Conservation (phyloP, 2,329 filamentous ascomycete species). For the Neocucurbitaria cava region DNA sequence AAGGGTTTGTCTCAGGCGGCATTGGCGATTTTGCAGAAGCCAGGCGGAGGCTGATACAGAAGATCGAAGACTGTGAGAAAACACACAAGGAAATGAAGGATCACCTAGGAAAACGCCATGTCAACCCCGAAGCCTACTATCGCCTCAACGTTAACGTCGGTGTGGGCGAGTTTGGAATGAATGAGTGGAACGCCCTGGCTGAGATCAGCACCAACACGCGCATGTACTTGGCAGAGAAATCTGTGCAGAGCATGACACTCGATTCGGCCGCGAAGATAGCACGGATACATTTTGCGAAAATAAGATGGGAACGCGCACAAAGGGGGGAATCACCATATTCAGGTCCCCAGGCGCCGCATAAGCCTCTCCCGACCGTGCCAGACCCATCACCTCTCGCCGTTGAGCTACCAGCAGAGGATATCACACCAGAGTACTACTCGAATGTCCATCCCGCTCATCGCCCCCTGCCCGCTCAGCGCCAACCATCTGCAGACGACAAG, state of each 20-base stretch:
- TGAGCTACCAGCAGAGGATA: constrained; percentile 66
- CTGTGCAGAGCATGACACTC: constrained; percentile 78
- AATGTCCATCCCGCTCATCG: constrained; percentile 30
- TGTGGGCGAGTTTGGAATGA: constrained; percentile 97
- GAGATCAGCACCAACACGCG: constrained; percentile 94
- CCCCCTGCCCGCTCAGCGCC: constrained; percentile 38
- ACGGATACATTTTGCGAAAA: constrained; percentile 79
- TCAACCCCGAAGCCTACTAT: constrained; percentile 91
- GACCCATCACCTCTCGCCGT: constrained; percentile 59
- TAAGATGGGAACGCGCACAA: constrained; percentile 65
- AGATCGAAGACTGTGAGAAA: constrained; percentile 93
- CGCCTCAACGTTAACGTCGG: constrained; percentile 96
- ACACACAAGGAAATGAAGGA: constrained; percentile 90
- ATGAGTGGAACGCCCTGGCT: constrained; percentile 92
- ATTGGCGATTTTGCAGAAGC: constrained; percentile 93
- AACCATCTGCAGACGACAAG: constrained; percentile 53
- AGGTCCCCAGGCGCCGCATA: constrained; percentile 38
- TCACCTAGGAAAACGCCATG: constrained; percentile 75
- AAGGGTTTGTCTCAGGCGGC: constrained; percentile 74
- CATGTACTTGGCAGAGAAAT: constrained; percentile 76
- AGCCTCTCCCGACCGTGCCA: constrained; percentile 44
- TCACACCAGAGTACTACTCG: constrained; percentile 47
- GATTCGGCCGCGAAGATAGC: constrained; percentile 81
- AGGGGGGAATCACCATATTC: constrained; percentile 34
- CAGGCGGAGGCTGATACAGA: constrained; percentile 79